Evolutionary conservation across 768 basidiomycete species (phyloP), one percentile per base, ranked within the genome.

Genomic region (Mycena indigotica): DNA sequence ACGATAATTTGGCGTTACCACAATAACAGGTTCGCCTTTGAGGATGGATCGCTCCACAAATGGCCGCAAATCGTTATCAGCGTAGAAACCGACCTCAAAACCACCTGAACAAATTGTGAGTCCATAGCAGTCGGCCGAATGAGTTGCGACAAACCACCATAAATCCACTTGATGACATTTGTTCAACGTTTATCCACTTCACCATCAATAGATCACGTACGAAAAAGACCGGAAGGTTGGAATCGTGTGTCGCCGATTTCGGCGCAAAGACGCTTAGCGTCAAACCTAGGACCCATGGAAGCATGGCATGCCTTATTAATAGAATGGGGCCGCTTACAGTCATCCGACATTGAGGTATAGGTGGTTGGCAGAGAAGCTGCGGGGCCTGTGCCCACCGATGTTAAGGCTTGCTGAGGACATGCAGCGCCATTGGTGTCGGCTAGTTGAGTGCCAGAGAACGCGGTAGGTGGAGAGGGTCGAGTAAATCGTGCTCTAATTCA

Each of bases 41-140:
- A 24, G 24, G 25, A 52, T 56, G 10, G 58, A 60, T 12, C 54
- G 41, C 32, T 50, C 51, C 13, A 60, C 55, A 21, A 45, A 21
- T 8, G 44, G 44, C 23, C 44, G 44, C 6, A 45, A 24, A 45
- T 45, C 44, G 6, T 6, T 24, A 6, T 6, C 23, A 8, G n/a
- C 8, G 44, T 10, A 45, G 23, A 10, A 8, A 12, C 44, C 44
- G 23, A 45, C 23, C 10, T n/a, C 44, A 19, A 45, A 45, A 8
- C 44, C 44, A 12, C 44, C 44, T 45, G 23, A 45, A 24, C 13
- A 24, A 8, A 8, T 8, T n/a, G 23, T 45, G 12, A 45, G 44
- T 10, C 23, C 23, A n/a, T 45, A 24, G n/a, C n/a, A 45, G 10
- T 12, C 12, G 44, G 23, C 23, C 16, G 10, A n/a, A 21, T 12